Base-by-base conservation (phyloP, 257 asterid genomes). In the Solanum ossicruentum region DNA sequence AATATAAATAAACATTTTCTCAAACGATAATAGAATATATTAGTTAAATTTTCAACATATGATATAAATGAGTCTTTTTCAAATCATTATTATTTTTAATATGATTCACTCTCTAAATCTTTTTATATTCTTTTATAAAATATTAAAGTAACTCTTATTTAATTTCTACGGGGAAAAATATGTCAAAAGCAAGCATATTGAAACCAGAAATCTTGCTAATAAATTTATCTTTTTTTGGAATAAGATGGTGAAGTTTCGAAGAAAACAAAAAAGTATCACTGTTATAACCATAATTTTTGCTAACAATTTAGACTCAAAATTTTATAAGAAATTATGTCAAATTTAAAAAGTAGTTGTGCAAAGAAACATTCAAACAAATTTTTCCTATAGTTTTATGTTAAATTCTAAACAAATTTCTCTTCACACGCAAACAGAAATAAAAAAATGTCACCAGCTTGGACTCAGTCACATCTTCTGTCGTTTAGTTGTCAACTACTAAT, bases 271-370 rank as follows among this genome's bases (percentile, higher is more conserved):
- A 60, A 45, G 63, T 49, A 81, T 85, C 85, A 66, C 52, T 85
- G 84, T 82, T 87, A 88, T 84, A 87, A 89, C 84, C 61, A n/a
- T 43, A 51, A 73, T 21, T 36, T 82, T 58, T 43, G 2, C 12
- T 10, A 60, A 63, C 83, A 36, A 73, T 65, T 72, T 61, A 21
- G 17, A 61, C 11, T 61, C 36, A 21, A 10, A 21, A 21, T 60
- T 60, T 60, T 0, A 61, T 21, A 61, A 61, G 36, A 61, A 61
- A 61, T 49, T 49, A 49, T 49, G 54, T 61, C 8, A 61, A 21
- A 21, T 61, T 61, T 61, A 7, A 21, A 61, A 61, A 21, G 36
- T 61, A 21, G 69, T 2, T 61, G 69, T 21, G 21, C 17, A 61
- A 61, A 21, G 43, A 83, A 49, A 65, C 39, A 65, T 61, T 49